Percentiles rank a stretch among this genome's conserved stretches.
Evolutionary conservation across 2,329 filamentous ascomycete species (phyloP).

Genomic region (Penicillium psychrosexuale): DNA sequence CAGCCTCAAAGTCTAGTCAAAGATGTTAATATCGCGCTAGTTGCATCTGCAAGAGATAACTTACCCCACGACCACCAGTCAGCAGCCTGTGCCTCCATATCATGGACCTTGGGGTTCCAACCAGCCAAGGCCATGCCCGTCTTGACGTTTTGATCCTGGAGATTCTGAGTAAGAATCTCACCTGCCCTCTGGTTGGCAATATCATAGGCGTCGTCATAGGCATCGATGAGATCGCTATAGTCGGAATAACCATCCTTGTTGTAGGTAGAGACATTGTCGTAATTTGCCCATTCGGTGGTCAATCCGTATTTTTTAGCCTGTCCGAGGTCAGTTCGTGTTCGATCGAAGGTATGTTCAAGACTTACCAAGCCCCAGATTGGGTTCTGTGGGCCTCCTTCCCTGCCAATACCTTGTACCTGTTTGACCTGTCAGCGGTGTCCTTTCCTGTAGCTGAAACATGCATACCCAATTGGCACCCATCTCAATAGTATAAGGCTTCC

Average conservation of each 20-base stretch:
- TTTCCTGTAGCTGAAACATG: background rate
- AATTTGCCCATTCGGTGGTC: conserved; percentile 57
- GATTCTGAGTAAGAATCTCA: conserved; percentile 55
- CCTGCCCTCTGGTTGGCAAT: conserved; percentile 54
- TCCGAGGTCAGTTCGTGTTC: background rate
- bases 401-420: conserved; percentile 21
- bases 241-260: conserved; percentile 56
- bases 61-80: conserved; percentile 58
- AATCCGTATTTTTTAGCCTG: conserved; percentile 57
- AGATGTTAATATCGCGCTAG: background rate
- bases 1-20: conserved; percentile 56
- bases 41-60: background rate
- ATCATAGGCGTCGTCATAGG: conserved; percentile 49
- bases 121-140: conserved; percentile 58
- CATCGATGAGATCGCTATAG: conserved; percentile 51
- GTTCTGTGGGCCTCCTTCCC: conserved; percentile 15
- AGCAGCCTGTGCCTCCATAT: conserved; percentile 56
- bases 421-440: background rate
- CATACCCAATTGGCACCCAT: conserved; percentile 22
- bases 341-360: background rate
- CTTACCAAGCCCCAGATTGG: conserved; percentile 18
- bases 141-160: conserved; percentile 61
- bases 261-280: conserved; percentile 58
- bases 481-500: conserved; percentile 18
- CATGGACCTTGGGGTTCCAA: conserved; percentile 57